Evolutionary conservation across 306 rosid genomes (phyloP).

Genomic region (Sicyos edulis): DNA sequence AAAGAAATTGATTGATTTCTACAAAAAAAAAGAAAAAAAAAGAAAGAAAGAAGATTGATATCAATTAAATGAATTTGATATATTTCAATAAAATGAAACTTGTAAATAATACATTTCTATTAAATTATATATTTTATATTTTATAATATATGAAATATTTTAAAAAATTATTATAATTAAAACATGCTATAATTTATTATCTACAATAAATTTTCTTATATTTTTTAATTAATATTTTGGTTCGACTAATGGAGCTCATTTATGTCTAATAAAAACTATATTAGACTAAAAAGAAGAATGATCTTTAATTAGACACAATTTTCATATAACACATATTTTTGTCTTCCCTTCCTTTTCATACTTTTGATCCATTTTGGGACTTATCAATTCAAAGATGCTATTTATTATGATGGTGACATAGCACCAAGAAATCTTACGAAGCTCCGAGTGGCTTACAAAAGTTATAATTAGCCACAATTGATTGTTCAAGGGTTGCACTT

Average conservation of each 20-base stretch:
- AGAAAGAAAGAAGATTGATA: too few relatives aligned
- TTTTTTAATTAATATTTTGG: neutral
- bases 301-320: neutral
- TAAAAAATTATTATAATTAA: too few relatives aligned
- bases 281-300: neutral
- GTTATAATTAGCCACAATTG: neutral
- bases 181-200: too few relatives aligned
- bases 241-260: neutral
- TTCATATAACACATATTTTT: neutral
- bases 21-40: too few relatives aligned
- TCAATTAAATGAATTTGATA: too few relatives aligned
- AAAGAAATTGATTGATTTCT: too few relatives aligned
- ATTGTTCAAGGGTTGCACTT: neutral
- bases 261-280: neutral
- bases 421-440: slow-evolving; percentile 5
- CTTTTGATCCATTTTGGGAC: neutral
- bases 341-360: neutral
- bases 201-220: too few relatives aligned
- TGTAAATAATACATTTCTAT: too few relatives aligned
- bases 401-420: slow-evolving; percentile 16
- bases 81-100: too few relatives aligned
- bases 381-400: slow-evolving; percentile 13
- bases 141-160: too few relatives aligned
- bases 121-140: too few relatives aligned
- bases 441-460: neutral